phyloP scores from a whole-genome alignment of 2,329 filamentous ascomycete species.

The Alternaria ventricosa region DNA sequence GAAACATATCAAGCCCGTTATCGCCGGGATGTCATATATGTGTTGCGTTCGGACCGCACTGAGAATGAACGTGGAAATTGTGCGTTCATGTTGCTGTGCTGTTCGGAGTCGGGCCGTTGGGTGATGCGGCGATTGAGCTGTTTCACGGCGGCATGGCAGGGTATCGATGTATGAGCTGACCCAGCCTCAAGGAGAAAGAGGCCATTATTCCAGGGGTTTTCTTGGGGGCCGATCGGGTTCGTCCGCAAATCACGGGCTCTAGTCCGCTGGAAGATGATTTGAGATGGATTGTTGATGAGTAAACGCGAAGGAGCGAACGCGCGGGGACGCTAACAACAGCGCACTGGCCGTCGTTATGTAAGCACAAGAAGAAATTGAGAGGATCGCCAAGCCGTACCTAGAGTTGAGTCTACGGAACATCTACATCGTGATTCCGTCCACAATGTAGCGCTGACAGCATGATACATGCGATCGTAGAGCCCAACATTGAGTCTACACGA shows the following conservation, averaged over 20 bases:
- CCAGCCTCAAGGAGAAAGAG: not conserved
- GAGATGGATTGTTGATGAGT: not conserved
- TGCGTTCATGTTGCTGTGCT: not conserved
- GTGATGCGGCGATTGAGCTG: not conserved
- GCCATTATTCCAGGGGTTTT: not conserved
- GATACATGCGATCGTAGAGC: not conserved
- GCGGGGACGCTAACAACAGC: not conserved
- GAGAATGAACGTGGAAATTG: not conserved
- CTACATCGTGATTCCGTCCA: not conserved
- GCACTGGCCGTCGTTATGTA: not conserved
- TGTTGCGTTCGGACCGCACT: not conserved
- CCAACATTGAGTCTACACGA: not conserved
- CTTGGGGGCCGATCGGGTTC: not conserved
- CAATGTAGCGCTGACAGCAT: not conserved
- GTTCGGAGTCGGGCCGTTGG: not conserved
- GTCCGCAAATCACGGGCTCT: not conserved
- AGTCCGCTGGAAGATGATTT: not conserved
- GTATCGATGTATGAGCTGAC: not conserved
- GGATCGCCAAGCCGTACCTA: not conserved
- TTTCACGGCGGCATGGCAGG: conserved; percentile 1
- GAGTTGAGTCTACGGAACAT: not conserved
- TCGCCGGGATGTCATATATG: not conserved
- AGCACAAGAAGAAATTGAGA: not conserved
- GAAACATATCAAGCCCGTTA: not conserved
- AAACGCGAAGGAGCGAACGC: not conserved